phyloP scores from a whole-genome alignment of 2,329 filamentous ascomycete genomes.

The Nemania serpens region DNA sequence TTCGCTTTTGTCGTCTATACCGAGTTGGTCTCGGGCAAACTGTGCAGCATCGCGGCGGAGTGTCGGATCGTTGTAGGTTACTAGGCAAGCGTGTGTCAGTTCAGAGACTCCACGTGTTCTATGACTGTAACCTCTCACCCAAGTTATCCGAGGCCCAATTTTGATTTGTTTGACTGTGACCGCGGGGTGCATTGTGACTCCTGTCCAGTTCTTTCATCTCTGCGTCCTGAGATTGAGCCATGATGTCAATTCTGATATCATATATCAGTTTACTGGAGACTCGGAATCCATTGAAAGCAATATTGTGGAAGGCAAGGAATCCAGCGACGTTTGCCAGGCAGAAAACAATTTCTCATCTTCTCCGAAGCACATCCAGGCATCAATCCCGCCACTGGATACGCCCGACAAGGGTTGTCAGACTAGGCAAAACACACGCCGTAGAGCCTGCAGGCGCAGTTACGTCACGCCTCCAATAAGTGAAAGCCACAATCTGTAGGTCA shows the following conservation, averaged over 20 bases:
- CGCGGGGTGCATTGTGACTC: background rate
- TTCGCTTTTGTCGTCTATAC: background rate
- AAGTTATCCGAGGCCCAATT: background rate
- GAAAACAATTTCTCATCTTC: background rate
- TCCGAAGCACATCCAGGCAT: background rate
- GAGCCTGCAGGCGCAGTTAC: background rate
- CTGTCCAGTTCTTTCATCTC: constrained; percentile 1
- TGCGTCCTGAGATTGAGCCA: background rate
- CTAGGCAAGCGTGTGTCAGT: background rate
- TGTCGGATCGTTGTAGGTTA: constrained; percentile 4
- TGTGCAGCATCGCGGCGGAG: constrained; percentile 4
- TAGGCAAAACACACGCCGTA: background rate
- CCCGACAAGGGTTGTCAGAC: background rate
- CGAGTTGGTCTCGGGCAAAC: constrained; percentile 1
- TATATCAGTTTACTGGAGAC: background rate
- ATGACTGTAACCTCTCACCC: background rate
- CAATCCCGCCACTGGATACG: background rate
- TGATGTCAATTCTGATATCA: background rate
- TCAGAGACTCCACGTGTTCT: background rate
- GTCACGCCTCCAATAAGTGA: background rate
- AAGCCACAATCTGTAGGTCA: background rate
- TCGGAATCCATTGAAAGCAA: background rate
- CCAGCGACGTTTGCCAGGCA: background rate
- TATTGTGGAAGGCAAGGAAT: background rate
- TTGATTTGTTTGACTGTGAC: background rate